Percentiles rank a stretch among this genome's conserved stretches.
Evolutionary conservation across 768 basidiomycete species (phyloP).

Genomic region (Termitomyces eurrhizus): DNA sequence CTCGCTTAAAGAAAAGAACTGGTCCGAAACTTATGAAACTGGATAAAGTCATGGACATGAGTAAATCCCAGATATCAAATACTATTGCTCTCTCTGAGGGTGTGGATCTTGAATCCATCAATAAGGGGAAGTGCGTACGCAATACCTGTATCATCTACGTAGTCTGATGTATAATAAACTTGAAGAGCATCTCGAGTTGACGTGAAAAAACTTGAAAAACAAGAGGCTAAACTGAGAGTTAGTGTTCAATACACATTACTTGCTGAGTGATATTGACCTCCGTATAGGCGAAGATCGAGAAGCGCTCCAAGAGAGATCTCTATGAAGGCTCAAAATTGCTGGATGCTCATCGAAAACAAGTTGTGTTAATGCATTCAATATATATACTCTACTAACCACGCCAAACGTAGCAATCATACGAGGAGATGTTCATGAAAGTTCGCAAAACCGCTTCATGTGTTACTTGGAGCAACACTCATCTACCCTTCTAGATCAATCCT

Average conservation of each 20-base stretch:
- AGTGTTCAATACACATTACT: constrained; percentile 5
- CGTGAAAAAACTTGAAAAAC: constrained; percentile 93
- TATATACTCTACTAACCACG: constrained; percentile 4
- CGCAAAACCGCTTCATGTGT: neutral
- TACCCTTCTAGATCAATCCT: constrained; percentile 72
- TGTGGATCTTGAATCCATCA: constrained; percentile 87
- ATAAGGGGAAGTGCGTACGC: constrained; percentile 80
- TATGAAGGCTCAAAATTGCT: constrained; percentile 97
- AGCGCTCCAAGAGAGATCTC: constrained; percentile 82
- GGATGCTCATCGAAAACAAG: constrained; percentile 89
- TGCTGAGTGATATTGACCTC: constrained; percentile 3
- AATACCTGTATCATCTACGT: constrained; percentile 6
- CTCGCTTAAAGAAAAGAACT: constrained; percentile 52
- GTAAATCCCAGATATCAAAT: constrained; percentile 73
- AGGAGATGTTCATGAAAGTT: constrained; percentile 99
- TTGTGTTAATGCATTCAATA: constrained; percentile 22
- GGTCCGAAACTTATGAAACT: constrained; percentile 70
- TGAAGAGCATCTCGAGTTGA: constrained; percentile 85
- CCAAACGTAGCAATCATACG: constrained; percentile 79
- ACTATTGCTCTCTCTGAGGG: constrained; percentile 80
- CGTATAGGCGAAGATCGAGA: constrained; percentile 90
- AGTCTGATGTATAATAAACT: constrained; percentile 12
- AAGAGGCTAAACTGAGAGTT: constrained; percentile 93
- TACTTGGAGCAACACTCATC: neutral
- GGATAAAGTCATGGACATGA: constrained; percentile 88